Conservation (phyloP, 805 yeast species). For the Pichia heedii region DNA sequence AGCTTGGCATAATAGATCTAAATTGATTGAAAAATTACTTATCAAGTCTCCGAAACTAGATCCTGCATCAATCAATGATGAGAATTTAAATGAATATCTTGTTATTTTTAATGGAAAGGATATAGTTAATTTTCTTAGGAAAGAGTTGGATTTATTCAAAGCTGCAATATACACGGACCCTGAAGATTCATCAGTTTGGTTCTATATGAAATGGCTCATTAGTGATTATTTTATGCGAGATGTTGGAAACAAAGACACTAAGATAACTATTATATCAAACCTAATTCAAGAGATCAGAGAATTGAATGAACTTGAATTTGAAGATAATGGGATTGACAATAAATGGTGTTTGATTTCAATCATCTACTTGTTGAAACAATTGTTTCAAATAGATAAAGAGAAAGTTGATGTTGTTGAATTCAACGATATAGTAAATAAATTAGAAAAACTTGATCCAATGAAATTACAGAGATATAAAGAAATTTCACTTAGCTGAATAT, state of each 20-base stretch:
- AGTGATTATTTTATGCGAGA: constrained; percentile 34
- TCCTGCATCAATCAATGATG: constrained; percentile 8
- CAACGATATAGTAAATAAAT: constrained; percentile 29
- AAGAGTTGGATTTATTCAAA: constrained; percentile 61
- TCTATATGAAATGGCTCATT: constrained; percentile 74
- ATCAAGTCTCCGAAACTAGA: constrained; percentile 11
- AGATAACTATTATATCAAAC: constrained; percentile 31
- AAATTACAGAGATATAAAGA: constrained; percentile 52
- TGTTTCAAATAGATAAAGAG: constrained; percentile 6
- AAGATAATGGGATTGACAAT: constrained; percentile 53
- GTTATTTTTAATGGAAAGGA: constrained; percentile 12
- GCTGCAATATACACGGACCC: constrained; percentile 91
- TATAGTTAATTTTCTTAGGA: constrained; percentile 28
- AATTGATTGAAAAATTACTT: constrained; percentile 50
- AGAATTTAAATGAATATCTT: constrained; percentile 10
- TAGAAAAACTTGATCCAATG: constrained; percentile 54
- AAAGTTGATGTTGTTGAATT: constrained; percentile 8
- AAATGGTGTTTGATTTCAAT: constrained; percentile 65
- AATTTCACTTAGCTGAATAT: neutral
- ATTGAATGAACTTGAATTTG: constrained; percentile 63
- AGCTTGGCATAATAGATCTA: constrained; percentile 90
- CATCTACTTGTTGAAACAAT: constrained; percentile 38
- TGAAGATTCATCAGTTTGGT: constrained; percentile 90
- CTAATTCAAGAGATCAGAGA: constrained; percentile 47
- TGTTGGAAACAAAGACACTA: constrained; percentile 23